Percentiles rank a stretch among this genome's conserved stretches.
phyloP scores from a whole-genome alignment of 805 yeast species.

The Starmerella roubikii region DNA sequence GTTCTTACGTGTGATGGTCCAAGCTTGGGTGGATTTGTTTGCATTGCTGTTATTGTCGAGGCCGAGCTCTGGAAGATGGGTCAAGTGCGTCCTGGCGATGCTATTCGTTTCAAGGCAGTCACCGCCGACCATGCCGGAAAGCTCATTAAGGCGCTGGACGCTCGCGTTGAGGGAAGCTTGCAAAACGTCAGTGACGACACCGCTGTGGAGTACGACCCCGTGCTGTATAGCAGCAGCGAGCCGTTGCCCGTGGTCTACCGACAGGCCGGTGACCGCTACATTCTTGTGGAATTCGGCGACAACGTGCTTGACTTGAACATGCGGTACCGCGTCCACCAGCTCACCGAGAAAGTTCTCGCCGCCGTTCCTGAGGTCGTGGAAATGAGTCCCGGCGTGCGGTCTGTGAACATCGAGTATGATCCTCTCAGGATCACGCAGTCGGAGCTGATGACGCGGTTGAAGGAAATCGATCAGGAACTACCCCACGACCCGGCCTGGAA shows the following conservation, averaged over 20 bases:
- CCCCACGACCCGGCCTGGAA: slow-evolving; percentile 56
- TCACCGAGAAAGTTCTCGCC: slow-evolving; percentile 56
- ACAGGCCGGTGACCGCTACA: slow-evolving; percentile 93
- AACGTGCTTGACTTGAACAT: slow-evolving; percentile 72
- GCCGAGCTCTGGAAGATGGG: slow-evolving; percentile 99
- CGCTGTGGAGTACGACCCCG: slow-evolving; percentile 47
- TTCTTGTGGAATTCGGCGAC: slow-evolving; percentile 87
- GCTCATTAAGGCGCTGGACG: slow-evolving; percentile 50
- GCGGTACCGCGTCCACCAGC: slow-evolving; percentile 70
- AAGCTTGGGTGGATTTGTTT: slow-evolving; percentile 91
- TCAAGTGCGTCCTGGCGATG: slow-evolving; percentile 91
- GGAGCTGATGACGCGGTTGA: slow-evolving; percentile 45
- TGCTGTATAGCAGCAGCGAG: slow-evolving; percentile 40
- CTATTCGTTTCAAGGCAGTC: slow-evolving; percentile 66
- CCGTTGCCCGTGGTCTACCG: slow-evolving; percentile 72
- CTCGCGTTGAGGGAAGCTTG: slow-evolving; percentile 22
- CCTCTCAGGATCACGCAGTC: slow-evolving; percentile 48
- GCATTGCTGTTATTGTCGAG: slow-evolving; percentile 89
- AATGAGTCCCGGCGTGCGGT: slow-evolving; percentile 95
- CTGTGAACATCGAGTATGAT: slow-evolving; percentile 78
- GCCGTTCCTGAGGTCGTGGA: slow-evolving; percentile 71
- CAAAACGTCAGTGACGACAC: slow-evolving; percentile 16
- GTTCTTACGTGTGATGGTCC: slow-evolving; percentile 96
- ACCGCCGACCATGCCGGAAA: slow-evolving; percentile 51
- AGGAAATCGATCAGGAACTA: slow-evolving; percentile 39